Base-by-base conservation (phyloP, 805 yeast species). In the Yarrowia divulgata region DNA sequence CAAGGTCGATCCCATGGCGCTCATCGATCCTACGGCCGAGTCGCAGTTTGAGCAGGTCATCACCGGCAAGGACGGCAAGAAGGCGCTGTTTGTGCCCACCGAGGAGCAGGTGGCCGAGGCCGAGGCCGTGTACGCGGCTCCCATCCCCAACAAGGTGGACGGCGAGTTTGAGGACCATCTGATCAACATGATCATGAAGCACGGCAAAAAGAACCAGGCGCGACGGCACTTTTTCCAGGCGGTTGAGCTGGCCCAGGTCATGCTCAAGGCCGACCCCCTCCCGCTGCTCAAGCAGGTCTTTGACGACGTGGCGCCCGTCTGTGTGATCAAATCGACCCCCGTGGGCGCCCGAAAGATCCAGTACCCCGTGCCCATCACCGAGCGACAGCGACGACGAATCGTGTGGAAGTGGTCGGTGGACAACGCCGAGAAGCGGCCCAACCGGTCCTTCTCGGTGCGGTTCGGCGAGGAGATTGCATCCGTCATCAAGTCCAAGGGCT, bases 361-460 rank as follows among this genome's bases (percentile, higher is more conserved):
- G 48, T 89, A 91, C 64, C 99, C 99, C 6, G 87, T 85, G 45
- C 97, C 98, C 10, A 82, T 94, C 75, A 87, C 86, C 63, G 87
- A 86, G 74, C 88, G 92, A 79, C 97, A 93, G 80, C 85, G 98
- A 78, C 82, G 87, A 74, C 86, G 97, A 79, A 87, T 86, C 75
- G 97, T 98, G 1, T 90, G 96, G 83, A 79, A 83, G 72, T 95
- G 98, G 98, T 89, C 95, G 63, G 79, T 93, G 68, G 97, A 91
- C 71, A 92, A 96, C 23, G 86, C 96, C 49, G 85, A 87, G 70
- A 88, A 90, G 75, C 88, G 97, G 78, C 88, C 87, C 58, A 88
- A 93, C 18, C 86, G 87, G 70, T 95, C 90, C 75, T 90, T 90
- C 75, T 82, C 96, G 1, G 98, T 95, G 48, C 86, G 98, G 75